Percentiles rank a stretch among this genome's conserved stretches.
Conservation (phyloP, 192 early-diverging fungal species). For the Helicostylum pulchrum region DNA sequence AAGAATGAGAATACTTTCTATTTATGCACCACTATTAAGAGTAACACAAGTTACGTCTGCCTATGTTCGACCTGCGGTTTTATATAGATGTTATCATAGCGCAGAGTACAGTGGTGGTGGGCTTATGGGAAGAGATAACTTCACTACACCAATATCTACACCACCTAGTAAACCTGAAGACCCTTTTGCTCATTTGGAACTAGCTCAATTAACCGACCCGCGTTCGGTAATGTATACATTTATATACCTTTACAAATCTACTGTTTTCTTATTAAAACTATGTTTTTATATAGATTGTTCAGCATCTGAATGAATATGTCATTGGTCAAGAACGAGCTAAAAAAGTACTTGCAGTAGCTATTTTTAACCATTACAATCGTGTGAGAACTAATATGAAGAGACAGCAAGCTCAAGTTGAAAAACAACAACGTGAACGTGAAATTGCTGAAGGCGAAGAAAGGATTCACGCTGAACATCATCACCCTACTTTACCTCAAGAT, state of each 20-base stretch:
- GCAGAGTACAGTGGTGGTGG: conserved; percentile 4
- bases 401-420: conserved; percentile 38
- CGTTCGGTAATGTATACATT: conserved; percentile 9
- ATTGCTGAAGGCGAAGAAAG: conserved; percentile 18
- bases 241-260: background rate
- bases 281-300: conserved; percentile 56
- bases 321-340: conserved; percentile 86
- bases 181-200: background rate
- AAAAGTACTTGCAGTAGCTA: conserved; percentile 77
- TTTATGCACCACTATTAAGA: too few species aligned
- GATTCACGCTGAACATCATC: conserved; percentile 24
- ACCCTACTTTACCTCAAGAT: conserved; percentile 8
- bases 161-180: background rate
- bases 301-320: conserved; percentile 81
- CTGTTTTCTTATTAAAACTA: background rate
- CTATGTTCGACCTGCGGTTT: background rate
- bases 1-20: too few species aligned
- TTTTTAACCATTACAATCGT: conserved; percentile 83
- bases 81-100: background rate
- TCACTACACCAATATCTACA: background rate
- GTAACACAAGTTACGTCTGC: too few species aligned
- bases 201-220: conserved; percentile 7
- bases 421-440: conserved; percentile 7
- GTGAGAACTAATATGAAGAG: conserved; percentile 65
- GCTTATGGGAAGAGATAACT: background rate